phyloP scores from a whole-genome alignment of 345 rosid species.

The Rhodamnia argentea region DNA sequence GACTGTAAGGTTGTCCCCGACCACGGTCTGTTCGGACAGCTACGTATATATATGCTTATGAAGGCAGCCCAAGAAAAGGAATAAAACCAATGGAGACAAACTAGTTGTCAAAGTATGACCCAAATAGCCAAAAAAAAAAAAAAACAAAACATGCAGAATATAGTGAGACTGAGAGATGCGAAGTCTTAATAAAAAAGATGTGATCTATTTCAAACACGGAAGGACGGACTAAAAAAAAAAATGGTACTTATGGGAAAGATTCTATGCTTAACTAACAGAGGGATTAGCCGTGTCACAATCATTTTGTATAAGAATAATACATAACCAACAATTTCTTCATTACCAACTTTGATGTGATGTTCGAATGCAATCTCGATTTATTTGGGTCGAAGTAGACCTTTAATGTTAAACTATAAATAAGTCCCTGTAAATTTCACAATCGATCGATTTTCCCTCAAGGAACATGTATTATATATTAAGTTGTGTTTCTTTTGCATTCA shows the following conservation, averaged over 20 bases:
- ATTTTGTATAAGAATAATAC: not conserved
- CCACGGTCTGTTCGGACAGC: not conserved
- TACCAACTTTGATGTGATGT: not conserved
- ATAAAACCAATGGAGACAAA: not conserved
- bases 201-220: not conserved
- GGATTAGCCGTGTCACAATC: not conserved
- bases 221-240: not conserved
- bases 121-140: not conserved
- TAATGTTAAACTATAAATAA: not conserved
- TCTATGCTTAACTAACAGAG: not conserved
- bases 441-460: not conserved
- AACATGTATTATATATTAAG: too few relatives aligned
- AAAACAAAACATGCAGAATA: not conserved
- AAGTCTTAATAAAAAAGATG: not conserved
- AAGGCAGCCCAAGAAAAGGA: not conserved
- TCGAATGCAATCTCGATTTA: not conserved
- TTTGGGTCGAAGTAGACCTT: not conserved
- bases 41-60: not conserved
- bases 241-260: not conserved
- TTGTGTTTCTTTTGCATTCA: not conserved
- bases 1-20: not conserved
- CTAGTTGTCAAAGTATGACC: not conserved
- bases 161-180: not conserved
- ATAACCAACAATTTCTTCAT: not conserved
- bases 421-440: not conserved